A percentile compares a stretch with the other conserved stretches of the same genome.
These are phyloP conservation scores for Tubosaeta sp. DNA, from an alignment of 768 basidiomycete species.

Conservation along the genomic window DNA sequence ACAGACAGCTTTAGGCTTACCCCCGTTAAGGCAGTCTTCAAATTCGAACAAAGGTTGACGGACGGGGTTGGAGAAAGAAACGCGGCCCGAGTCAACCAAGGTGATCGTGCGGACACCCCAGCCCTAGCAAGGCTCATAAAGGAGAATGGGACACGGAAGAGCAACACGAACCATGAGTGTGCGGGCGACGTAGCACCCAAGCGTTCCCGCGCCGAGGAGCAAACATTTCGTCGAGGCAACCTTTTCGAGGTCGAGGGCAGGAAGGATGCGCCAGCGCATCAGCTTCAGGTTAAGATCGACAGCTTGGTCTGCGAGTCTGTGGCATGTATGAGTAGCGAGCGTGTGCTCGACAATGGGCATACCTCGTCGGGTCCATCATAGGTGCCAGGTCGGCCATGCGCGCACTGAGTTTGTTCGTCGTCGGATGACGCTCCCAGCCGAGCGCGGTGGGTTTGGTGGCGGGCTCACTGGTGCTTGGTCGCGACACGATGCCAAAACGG, in stretches of 20 bases:
- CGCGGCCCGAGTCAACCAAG: slow-evolving; percentile 83
- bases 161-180: slow-evolving; percentile 63
- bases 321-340: not conserved
- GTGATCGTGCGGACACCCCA: slow-evolving; percentile 97
- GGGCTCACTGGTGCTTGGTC: slow-evolving; percentile 14
- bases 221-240: slow-evolving; percentile 77
- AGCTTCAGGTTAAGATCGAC: slow-evolving; percentile 97
- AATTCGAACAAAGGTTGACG: slow-evolving; percentile 96
- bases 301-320: slow-evolving; percentile 88
- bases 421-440: slow-evolving; percentile 92
- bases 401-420: slow-evolving; percentile 79
- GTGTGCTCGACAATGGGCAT: not conserved
- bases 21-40: slow-evolving; percentile 87
- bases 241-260: slow-evolving; percentile 83
- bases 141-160: not conserved
- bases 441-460: slow-evolving; percentile 56
- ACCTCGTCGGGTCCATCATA: slow-evolving; percentile 93
- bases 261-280: slow-evolving; percentile 97
- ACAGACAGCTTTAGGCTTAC: slow-evolving; percentile 89
- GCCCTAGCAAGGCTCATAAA: slow-evolving; percentile 46
- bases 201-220: slow-evolving; percentile 89
- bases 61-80: slow-evolving; percentile 97
- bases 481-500: slow-evolving; percentile 50
- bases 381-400: slow-evolving; percentile 87
- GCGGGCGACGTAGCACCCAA: slow-evolving; percentile 94